Conservation (phyloP, 108 stramenopile species). For the Poteriospumella lacustris region DNA sequence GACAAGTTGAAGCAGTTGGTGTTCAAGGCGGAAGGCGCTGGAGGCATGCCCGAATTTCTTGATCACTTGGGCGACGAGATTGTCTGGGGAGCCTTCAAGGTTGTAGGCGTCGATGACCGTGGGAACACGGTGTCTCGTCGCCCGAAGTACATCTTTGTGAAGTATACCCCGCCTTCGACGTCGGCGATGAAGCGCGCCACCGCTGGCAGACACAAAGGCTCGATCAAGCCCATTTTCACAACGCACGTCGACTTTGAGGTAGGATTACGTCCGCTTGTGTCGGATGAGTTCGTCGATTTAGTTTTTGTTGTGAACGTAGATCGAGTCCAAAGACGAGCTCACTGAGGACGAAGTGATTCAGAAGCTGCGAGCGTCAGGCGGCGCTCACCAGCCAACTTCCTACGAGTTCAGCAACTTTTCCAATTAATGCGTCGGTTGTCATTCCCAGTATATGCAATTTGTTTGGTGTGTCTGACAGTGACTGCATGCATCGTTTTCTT, state of each 20-base stretch:
- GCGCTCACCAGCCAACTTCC: conserved; percentile 18
- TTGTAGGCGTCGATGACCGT: conserved; percentile 36
- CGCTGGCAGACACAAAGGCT: conserved; percentile 37
- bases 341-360: conserved; percentile 16
- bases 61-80: conserved; percentile 25
- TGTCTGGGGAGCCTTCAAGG: conserved; percentile 37
- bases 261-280: too few relatives aligned
- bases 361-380: conserved; percentile 25
- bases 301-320: background rate
- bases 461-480: too few relatives aligned
- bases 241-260: conserved; percentile 32
- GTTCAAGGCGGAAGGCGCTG: conserved; percentile 16
- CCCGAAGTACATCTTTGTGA: conserved; percentile 36
- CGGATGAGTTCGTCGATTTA: too few relatives aligned
- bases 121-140: conserved; percentile 33
- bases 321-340: conserved; percentile 21
- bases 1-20: conserved; percentile 17
- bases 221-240: conserved; percentile 28
- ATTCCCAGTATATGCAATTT: too few relatives aligned
- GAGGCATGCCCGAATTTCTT: conserved; percentile 31
- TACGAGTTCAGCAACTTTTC: conserved; percentile 32
- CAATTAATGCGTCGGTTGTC: too few relatives aligned
- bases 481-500: too few relatives aligned
- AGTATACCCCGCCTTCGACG: conserved; percentile 19
- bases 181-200: conserved; percentile 37